Evolutionary conservation across 225 moss, liverwort and hornwort genomes (phyloP).

Genomic region (Neckera pumila): DNA sequence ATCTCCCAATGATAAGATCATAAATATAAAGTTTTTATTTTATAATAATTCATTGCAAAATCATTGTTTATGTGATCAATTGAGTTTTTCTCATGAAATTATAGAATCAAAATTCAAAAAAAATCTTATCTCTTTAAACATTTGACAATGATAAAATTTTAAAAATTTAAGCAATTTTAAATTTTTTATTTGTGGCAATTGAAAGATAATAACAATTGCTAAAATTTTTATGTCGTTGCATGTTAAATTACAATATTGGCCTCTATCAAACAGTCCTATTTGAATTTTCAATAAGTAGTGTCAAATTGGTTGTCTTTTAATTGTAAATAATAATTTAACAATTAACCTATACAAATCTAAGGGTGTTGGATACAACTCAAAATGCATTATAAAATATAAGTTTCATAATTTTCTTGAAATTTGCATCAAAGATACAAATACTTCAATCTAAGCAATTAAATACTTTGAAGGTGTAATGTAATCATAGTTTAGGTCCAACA

Average conservation of each 20-base stretch:
- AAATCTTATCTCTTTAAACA: background rate
- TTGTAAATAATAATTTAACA: background rate
- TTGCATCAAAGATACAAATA: too few species aligned
- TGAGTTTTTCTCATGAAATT: background rate
- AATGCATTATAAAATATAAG: background rate
- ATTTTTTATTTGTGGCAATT: accelerated
- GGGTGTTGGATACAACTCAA: background rate
- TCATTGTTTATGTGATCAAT: background rate
- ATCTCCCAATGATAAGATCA: background rate
- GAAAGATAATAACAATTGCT: background rate
- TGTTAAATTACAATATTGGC: background rate
- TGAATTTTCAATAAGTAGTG: background rate
- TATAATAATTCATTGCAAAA: background rate
- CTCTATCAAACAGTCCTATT: background rate
- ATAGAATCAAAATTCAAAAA: background rate
- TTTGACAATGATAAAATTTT: background rate
- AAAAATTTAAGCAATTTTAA: background rate
- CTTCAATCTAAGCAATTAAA: background rate
- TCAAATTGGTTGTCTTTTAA: background rate
- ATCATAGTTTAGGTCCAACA: accelerated
- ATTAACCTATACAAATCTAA: background rate
- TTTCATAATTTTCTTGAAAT: background rate
- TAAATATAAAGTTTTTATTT: background rate
- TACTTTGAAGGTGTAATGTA: accelerated
- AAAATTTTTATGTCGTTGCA: background rate